Evolutionary conservation across 345 rosid species (phyloP), one percentile per base, ranked within the genome.

Genomic region (Cochlearia excelsa): DNA sequence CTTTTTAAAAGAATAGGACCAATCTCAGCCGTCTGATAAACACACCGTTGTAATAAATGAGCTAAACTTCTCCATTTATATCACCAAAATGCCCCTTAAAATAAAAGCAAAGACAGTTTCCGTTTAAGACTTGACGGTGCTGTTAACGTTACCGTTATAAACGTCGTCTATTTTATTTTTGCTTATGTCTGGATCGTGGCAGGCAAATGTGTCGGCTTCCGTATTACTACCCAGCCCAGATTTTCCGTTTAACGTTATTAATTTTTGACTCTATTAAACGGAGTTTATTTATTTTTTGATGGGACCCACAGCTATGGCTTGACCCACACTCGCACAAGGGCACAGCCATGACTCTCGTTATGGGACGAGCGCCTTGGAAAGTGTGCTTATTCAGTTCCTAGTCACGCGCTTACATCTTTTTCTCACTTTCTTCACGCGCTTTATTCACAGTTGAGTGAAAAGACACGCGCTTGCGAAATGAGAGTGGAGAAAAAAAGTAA

Each of bases 141-240:
- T 16, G 35, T 3, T 33, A 33, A 2, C 35, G 35, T 33, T 33
- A 33, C 69, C 59, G 59, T 70, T 50, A 56, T 42, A 3, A 37
- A 62, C 43, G 29, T 60, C 67, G 56, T 61, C 37, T 54, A 41
- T 48, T 16, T 33, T 33, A 33, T 33, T 33, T 62, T 59, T 52
- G 7, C 59, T 63, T 30, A 1, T 70, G 74, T 70, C 74, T 37
- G 74, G 65, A 70, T 70, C 74, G 54, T 70, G 69, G 74, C 69
- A 70, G 74, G 74, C 74, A 70, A 70, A 70, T 69, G 74, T 63
- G 74, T 70, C 64, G 74, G 69, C 64, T 69, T 44, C 68, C 56
- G 59, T 43, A 61, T 48, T 41, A 49, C 23, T 40, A 68, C 64
- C 53, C 74, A 67, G 46, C 68, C 68, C 74, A 68, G 34, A 40